Conservation (phyloP, 768 basidiomycete species). For the Crassisporium funariophilum region DNA sequence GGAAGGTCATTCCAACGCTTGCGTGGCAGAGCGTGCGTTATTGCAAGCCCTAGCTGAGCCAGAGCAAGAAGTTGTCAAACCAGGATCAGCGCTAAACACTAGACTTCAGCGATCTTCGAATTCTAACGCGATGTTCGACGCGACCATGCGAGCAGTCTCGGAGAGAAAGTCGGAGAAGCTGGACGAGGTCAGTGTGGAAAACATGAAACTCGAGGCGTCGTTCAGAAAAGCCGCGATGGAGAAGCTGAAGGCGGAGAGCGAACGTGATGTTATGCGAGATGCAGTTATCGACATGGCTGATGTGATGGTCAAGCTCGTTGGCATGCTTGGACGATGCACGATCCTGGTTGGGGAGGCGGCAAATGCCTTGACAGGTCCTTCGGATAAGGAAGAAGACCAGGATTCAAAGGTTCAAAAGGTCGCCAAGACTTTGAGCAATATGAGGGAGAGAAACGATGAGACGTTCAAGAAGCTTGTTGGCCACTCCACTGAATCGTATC, state of each 20-base stretch:
- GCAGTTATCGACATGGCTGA: slow-evolving; percentile 67
- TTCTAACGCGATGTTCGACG: slow-evolving; percentile 80
- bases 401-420: slow-evolving; percentile 45
- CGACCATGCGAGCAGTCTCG: slow-evolving; percentile 79
- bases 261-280: slow-evolving; percentile 62
- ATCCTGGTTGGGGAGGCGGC: slow-evolving; percentile 66
- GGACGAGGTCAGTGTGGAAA: slow-evolving; percentile 70
- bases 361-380: slow-evolving; percentile 34
- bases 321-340: slow-evolving; percentile 80
- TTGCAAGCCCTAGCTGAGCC: slow-evolving; percentile 66
- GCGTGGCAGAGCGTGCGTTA: slow-evolving; percentile 74
- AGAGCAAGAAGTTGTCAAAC: slow-evolving; percentile 67
- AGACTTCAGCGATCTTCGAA: slow-evolving; percentile 72
- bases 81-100: slow-evolving; percentile 57
- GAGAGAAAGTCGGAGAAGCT: slow-evolving; percentile 79
- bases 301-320: slow-evolving; percentile 69
- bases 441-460: slow-evolving; percentile 71
- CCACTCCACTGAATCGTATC: slow-evolving; percentile 64
- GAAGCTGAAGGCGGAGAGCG: slow-evolving; percentile 61
- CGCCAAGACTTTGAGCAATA: slow-evolving; percentile 48
- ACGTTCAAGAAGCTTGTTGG: slow-evolving; percentile 69
- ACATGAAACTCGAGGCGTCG: slow-evolving; percentile 68
- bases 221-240: slow-evolving; percentile 74
- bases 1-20: slow-evolving; percentile 38
- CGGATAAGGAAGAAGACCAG: slow-evolving; percentile 33